Evolutionary conservation across 2,329 filamentous ascomycete species (phyloP).

Genomic region (Xylariales sp.): DNA sequence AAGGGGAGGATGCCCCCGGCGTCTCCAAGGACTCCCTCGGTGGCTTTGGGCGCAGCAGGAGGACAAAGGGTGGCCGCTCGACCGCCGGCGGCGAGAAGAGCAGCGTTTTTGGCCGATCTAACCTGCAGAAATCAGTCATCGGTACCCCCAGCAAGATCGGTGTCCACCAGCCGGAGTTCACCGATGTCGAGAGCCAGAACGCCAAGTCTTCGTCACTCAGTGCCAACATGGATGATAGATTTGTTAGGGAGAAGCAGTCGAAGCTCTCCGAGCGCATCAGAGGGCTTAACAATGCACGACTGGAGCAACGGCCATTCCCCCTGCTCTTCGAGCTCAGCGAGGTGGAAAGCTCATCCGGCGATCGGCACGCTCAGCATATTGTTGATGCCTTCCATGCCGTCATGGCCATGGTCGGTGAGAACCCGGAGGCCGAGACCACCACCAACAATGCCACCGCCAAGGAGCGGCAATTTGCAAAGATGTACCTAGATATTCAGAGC

Average conservation of each 20-base stretch:
- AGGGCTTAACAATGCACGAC: conserved; percentile 68
- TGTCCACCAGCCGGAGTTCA: conserved; percentile 60
- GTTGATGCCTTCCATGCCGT: conserved; percentile 80
- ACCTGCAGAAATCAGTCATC: conserved; percentile 79
- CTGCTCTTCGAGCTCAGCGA: conserved; percentile 72
- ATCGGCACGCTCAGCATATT: conserved; percentile 69
- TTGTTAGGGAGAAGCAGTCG: conserved; percentile 78
- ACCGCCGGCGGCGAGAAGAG: conserved; percentile 34
- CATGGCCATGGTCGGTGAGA: conserved; percentile 73
- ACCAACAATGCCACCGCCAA: conserved; percentile 61
- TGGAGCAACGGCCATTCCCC: conserved; percentile 64
- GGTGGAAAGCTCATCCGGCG: conserved; percentile 66
- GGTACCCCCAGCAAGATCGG: conserved; percentile 70
- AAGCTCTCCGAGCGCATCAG: conserved; percentile 77
- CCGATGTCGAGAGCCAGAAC: conserved; percentile 60
- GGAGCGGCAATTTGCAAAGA: conserved; percentile 70
- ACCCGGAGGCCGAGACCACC: conserved; percentile 52
- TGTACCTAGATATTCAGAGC: conserved; percentile 71
- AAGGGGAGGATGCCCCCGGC: conserved; percentile 27
- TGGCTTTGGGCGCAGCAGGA: conserved; percentile 56
- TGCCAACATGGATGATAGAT: conserved; percentile 63
- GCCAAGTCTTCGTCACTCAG: conserved; percentile 41
- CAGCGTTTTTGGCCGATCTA: conserved; percentile 61
- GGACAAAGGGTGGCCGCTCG: conserved; percentile 33
- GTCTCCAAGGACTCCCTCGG: conserved; percentile 44